These are phyloP conservation scores for Arthromyces matolae DNA, from an alignment of 768 basidiomycete genomes.

Conservation along the genomic window DNA sequence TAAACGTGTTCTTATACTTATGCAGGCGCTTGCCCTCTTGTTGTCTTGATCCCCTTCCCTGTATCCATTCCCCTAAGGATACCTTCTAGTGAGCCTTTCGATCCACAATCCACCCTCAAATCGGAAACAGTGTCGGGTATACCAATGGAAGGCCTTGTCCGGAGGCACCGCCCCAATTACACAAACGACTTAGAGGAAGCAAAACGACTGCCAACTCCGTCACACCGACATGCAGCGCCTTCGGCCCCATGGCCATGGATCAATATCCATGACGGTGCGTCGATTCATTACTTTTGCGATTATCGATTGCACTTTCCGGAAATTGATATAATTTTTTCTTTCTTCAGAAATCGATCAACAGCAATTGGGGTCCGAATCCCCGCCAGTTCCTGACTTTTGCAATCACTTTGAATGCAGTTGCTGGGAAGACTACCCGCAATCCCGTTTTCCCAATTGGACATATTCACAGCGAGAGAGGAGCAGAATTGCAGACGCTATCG, in stretches of 20 bases:
- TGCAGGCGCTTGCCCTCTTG: no score
- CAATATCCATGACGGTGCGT: constrained; percentile 35
- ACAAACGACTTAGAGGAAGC: constrained; percentile 6
- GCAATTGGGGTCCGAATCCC: constrained; percentile 28
- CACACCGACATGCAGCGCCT: constrained; percentile 42
- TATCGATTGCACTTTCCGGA: not conserved
- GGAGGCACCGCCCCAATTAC: constrained; percentile 2
- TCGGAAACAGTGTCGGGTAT: no score
- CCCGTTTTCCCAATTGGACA: constrained; percentile 59
- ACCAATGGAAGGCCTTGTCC: not conserved
- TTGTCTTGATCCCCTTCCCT: no score
- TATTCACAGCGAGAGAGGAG: constrained; percentile 38
- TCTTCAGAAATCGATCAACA: constrained; percentile 31
- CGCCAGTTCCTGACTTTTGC: constrained; percentile 34
- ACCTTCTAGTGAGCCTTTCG: no score
- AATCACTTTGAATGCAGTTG: constrained; percentile 34
- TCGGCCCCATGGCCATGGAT: constrained; percentile 48
- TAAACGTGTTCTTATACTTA: no score
- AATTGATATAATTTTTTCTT: not conserved
- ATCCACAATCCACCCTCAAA: no score
- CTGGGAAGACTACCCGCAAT: constrained; percentile 41
- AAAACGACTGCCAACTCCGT: constrained; percentile 27
- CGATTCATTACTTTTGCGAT: not conserved
- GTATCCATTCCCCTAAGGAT: no score
- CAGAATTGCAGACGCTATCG: constrained; percentile 34